These are phyloP conservation scores for Cyberlindnera mrakii DNA, from an alignment of 805 yeast genomes.

Conservation along the genomic window DNA sequence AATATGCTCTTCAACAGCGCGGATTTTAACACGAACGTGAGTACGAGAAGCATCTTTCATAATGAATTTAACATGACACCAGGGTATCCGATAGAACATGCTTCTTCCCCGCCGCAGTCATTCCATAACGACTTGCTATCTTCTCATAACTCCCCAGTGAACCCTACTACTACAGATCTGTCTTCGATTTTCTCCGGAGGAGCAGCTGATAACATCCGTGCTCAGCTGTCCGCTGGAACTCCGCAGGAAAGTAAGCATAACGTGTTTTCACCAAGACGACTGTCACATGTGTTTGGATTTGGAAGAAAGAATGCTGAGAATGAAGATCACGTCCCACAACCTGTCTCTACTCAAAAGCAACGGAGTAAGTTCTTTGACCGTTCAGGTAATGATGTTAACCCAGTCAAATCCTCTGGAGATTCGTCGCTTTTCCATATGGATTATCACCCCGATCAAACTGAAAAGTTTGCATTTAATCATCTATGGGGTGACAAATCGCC, in stretches of 20 bases:
- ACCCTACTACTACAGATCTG: slow-evolving; percentile 18
- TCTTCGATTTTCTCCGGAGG: slow-evolving; percentile 20
- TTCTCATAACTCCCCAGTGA: slow-evolving; percentile 17
- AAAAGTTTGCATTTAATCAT: slow-evolving; percentile 7
- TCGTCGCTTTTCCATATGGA: slow-evolving; percentile 3
- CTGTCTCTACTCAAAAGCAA: slow-evolving; percentile 9
- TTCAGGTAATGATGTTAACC: neutral
- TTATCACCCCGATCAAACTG: slow-evolving; percentile 1
- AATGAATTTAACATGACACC: slow-evolving; percentile 14
- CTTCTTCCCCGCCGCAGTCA: slow-evolving; percentile 16
- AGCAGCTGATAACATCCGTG: slow-evolving; percentile 7
- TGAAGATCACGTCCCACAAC: neutral
- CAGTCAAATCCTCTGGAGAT: slow-evolving; percentile 1
- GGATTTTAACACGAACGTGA: slow-evolving; percentile 12
- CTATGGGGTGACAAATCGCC: slow-evolving; percentile 14
- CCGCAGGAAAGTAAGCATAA: slow-evolving; percentile 5
- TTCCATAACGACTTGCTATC: slow-evolving; percentile 17
- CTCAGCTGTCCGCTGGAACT: neutral
- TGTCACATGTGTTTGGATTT: slow-evolving; percentile 25
- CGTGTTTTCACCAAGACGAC: slow-evolving; percentile 25
- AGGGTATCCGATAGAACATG: slow-evolving; percentile 11
- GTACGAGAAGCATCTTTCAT: slow-evolving; percentile 15
- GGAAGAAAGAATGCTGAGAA: slow-evolving; percentile 16
- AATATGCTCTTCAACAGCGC: neutral
- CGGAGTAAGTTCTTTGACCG: slow-evolving; percentile 20